Evolutionary conservation across 2,329 filamentous ascomycete genomes (phyloP), one percentile per base, ranked within the genome.

Genomic region (Phaeosphaeriaceae sp.): DNA sequence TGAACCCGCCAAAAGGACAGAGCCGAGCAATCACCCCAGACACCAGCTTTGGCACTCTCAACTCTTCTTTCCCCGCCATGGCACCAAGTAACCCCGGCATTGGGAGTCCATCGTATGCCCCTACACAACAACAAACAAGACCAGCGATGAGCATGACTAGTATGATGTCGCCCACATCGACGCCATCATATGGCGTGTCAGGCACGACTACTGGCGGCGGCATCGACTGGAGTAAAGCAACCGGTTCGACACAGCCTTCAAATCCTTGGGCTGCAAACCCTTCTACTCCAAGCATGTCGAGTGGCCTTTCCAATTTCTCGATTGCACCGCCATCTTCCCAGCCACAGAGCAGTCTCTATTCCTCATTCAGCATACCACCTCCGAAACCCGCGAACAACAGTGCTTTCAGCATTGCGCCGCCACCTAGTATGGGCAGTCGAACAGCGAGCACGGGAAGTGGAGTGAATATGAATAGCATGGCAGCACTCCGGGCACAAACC

Each of bases 11-110:
- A 13, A 66, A 68, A 51, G 56, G 62, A 25, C 60, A 73, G 11
- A 73, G 78, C 53, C 80, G 83, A 22, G 81, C 83, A 7, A 80
- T 85, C 25, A 85, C 84, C 11, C 83, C 84, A 9, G 83, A 86
- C 68, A 80, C 79, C 54, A 81, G 77, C 31, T 67, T 85, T 51
- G 80, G 75, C 51, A 76, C 67, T 3, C 66, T 76, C 41, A 75
- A 75, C 53, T 71, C 73, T 1, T 71, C 72, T 7, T 76, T 76
- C 57, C 74, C 74, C 19, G 74, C 74, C n/a, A 65, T 76, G 56
- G 68, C 67, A 20, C 74, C 71, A 13, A 64, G 57, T n/a, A 77
- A 78, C 48, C 73, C 75, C 47, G 69, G 72, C 9, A 73, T 75
- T 7, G 69, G 71, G 17, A 72, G 63, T 44, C 61, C 70, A 6